Conservation (phyloP, 345 rosid genomes). For the Raphanus sativus region DNA sequence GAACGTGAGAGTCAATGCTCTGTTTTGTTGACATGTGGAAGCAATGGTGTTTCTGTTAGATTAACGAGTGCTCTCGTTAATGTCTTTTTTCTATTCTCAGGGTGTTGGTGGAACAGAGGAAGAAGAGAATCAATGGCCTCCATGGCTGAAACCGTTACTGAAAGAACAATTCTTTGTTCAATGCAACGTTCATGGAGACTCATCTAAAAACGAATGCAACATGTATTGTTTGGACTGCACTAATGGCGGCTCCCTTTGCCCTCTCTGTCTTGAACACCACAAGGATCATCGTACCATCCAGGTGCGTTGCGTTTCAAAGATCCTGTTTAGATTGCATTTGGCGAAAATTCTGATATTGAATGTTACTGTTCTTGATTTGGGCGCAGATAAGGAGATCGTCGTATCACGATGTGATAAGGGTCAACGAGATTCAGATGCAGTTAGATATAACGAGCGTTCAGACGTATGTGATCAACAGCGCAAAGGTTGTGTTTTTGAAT, state of each 20-base stretch:
- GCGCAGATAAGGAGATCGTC: slow-evolving; percentile 89
- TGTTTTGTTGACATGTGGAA: neutral
- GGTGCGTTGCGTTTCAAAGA: slow-evolving; percentile 41
- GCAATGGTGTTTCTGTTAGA: slow-evolving; percentile 2
- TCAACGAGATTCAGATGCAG: slow-evolving; percentile 77
- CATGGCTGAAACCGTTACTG: slow-evolving; percentile 77
- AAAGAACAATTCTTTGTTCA: slow-evolving; percentile 72
- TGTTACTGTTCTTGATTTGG: neutral
- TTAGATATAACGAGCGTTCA: slow-evolving; percentile 81
- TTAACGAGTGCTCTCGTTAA: neutral
- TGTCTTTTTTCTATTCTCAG: slow-evolving; percentile 14
- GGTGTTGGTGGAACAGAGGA: slow-evolving; percentile 58
- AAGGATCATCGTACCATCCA: slow-evolving; percentile 75
- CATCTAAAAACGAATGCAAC: slow-evolving; percentile 90
- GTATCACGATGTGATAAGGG: slow-evolving; percentile 92
- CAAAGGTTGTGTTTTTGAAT: slow-evolving; percentile 71
- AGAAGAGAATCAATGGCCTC: slow-evolving; percentile 69
- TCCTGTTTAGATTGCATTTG: neutral
- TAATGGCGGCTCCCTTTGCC: slow-evolving; percentile 71
- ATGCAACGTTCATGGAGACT: slow-evolving; percentile 70
- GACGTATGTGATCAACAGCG: slow-evolving; percentile 88
- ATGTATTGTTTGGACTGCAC: slow-evolving; percentile 94
- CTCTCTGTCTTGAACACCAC: slow-evolving; percentile 65
- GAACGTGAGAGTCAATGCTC: neutral
- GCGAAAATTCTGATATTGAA: neutral